Evolutionary conservation across 202 grass and related monocot genomes (phyloP), one percentile per base, ranked within the genome.

Genomic region (Bolboschoenoplectus hybrid): DNA sequence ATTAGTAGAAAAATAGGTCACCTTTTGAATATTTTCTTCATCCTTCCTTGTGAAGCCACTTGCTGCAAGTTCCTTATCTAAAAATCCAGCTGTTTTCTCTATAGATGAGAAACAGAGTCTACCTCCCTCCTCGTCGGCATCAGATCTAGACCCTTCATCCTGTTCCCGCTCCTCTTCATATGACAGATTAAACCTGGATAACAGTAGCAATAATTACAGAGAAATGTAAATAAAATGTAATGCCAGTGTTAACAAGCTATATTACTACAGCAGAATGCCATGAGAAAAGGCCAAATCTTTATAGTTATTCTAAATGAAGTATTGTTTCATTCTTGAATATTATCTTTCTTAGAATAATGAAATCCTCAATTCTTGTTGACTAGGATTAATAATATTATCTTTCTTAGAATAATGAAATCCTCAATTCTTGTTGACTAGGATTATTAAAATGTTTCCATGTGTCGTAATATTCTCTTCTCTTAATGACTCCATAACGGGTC

Each of bases 21-120:
- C 91, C 89, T 89, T 98, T 26, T 95, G 91, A 73, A 98, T 94
- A 53, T 95, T 91, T 60, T 89, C 91, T 80, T 98, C 87, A 82
- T 95, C 91, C 72, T 95, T 95, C 85, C 79, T 87, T 85, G 96
- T 95, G 87, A 95, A 98, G 38, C 91, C 96, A 92, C 93, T 96
- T 41, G 93, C 96, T 80, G 90, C 82, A 67, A 98, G 89, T 85
- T 94, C 91, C 85, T 88, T 94, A 84, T 98, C 96, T 87, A 98
- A 90, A 46, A 85, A 90, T 83, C 90, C 91, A 88, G 78, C 47
- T 80, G 75, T 12, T 84, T 89, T 98, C 76, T 92, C 76, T 67
- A 98, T 67, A 26, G 90, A 94, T 8, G 86, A 65, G 62, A 98
- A 98, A 63, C 91, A 90, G 11, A 87, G 91, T 36, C 89, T 94